Evolutionary conservation across 2,329 filamentous ascomycete species (phyloP), one percentile per base, ranked within the genome.

Genomic region (Penicillium sp.): DNA sequence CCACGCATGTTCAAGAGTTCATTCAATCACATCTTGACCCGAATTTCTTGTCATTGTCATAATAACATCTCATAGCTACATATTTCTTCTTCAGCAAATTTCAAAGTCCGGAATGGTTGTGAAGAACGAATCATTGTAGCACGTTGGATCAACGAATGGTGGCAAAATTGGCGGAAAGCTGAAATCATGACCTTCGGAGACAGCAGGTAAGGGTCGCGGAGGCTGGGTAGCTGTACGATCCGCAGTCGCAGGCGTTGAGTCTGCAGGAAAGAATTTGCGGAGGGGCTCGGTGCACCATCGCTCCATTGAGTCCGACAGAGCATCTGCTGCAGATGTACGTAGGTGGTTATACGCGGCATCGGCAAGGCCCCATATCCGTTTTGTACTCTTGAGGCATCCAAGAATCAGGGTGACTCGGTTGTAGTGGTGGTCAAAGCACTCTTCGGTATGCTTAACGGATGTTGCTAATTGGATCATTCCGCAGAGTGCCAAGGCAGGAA

Each of bases 371-470:
- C 66, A 67, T 5, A 56, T 68, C 6, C 56, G 52, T 13, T 57
- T 60, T 12, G 61, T 57, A 18, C 56, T 59, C 41, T 68, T 68
- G 25, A 68, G 47, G 38, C 64, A 67, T 1, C 66, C 66, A 5
- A 68, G 59, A 5, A 68, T 59, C 3, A 68, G 59, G 8, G 62
- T 62, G 3, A 68, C 63, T n/a, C 66, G 61, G 39, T 68, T 68
- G 26, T 60, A 64, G 40, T 68, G 66, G 29, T 68, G 66, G 27
- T 68, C 66, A n/a, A 64, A 64, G 39, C 66, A 68, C n/a, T 68
- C 66, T 18, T 61, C 55, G 2, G 60, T 62, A 42, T 68, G 66
- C n/a, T 57, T 64, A 5, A 56, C 57, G 11, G 56, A 60, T 0
- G 66, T 68, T 4, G 64, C 63, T 3, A 68, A 59, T 48, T 68